A percentile compares a stretch with the other conserved stretches of the same genome.
These are phyloP conservation scores for Trichocladium antarcticum DNA, from an alignment of 495 filamentous ascomycete genomes.

Conservation along the genomic window DNA sequence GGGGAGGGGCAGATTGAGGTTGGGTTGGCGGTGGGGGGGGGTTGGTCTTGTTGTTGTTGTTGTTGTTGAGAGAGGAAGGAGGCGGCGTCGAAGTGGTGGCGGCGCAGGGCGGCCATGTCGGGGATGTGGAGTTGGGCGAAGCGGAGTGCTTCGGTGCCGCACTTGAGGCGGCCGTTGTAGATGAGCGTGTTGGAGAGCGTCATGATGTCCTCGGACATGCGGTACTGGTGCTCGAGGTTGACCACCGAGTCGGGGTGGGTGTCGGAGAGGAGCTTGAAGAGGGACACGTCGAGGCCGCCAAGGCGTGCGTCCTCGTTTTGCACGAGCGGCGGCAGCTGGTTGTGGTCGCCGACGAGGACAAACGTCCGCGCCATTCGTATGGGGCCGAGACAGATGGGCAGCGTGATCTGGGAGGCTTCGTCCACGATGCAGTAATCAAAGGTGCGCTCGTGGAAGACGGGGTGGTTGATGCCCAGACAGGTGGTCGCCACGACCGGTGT, in stretches of 20 bases:
- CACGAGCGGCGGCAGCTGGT: slow-evolving; percentile 87
- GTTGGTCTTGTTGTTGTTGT: neutral
- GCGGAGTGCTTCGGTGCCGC: slow-evolving; percentile 68
- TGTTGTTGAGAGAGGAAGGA: slow-evolving; percentile 22
- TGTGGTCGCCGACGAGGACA: slow-evolving; percentile 91
- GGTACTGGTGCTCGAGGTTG: slow-evolving; percentile 89
- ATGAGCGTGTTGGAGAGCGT: slow-evolving; percentile 84
- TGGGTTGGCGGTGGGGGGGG: neutral
- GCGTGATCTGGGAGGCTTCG: slow-evolving; percentile 92
- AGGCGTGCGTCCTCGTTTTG: slow-evolving; percentile 78
- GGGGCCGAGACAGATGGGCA: slow-evolving; percentile 86
- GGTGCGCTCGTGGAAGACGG: slow-evolving; percentile 72
- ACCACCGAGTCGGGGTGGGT: slow-evolving; percentile 75
- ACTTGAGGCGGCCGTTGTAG: slow-evolving; percentile 80
- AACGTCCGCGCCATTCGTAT: slow-evolving; percentile 91
- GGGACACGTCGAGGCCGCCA: slow-evolving; percentile 80
- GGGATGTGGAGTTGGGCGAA: slow-evolving; percentile 47
- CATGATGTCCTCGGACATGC: slow-evolving; percentile 98
- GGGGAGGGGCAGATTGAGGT: slow-evolving; percentile 43
- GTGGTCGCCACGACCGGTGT: slow-evolving; percentile 88
- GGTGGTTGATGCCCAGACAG: slow-evolving; percentile 81
- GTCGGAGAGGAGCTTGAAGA: slow-evolving; percentile 89
- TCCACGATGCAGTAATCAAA: slow-evolving; percentile 99
- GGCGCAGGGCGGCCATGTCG: slow-evolving; percentile 43
- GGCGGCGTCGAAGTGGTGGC: slow-evolving; percentile 43